These are phyloP conservation scores for Phytophthora lateralis DNA, from an alignment of 352 stramenopile genomes.

Conservation along the genomic window DNA sequence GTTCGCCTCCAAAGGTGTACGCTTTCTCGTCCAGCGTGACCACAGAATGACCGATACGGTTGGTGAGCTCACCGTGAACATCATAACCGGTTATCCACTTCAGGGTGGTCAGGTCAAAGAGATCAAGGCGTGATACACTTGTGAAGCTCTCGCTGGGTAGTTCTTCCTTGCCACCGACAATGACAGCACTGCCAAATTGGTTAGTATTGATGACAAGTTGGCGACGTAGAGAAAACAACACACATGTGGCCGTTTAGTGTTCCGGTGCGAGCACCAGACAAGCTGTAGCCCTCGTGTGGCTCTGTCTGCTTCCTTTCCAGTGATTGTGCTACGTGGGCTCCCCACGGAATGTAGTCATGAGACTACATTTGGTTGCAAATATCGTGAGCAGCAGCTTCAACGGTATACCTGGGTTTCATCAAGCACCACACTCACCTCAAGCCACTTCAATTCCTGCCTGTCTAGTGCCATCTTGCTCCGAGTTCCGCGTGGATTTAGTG, in stretches of 20 bases:
- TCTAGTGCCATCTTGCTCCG: constrained; percentile 13
- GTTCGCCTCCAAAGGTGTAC: constrained; percentile 69
- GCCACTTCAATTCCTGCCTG: constrained; percentile 29
- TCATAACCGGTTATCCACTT: constrained; percentile 67
- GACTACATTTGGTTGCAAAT: constrained; percentile 27
- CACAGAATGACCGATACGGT: constrained; percentile 58
- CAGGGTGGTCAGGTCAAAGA: constrained; percentile 61
- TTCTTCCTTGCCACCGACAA: constrained; percentile 61
- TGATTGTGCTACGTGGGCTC: constrained; percentile 39
- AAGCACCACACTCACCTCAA: constrained; percentile 17
- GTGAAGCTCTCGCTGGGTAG: constrained; percentile 27
- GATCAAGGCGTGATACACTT: constrained; percentile 44
- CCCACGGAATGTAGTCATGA: constrained; percentile 50
- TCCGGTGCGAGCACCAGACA: constrained; percentile 29
- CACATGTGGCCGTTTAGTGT: constrained; percentile 58
- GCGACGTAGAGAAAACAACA: constrained; percentile 7
- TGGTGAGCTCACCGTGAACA: constrained; percentile 52
- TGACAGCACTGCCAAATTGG: constrained; percentile 45
- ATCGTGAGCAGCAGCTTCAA: not conserved
- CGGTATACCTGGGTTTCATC: not conserved
- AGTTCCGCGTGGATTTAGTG: not conserved
- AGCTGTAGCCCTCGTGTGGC: constrained; percentile 26
- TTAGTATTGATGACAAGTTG: not conserved
- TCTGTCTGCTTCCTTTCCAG: constrained; percentile 23
- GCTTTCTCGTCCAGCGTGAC: constrained; percentile 44